phyloP scores from a whole-genome alignment of 148 eudicot genomes.

The Amaranthus palmeri region DNA sequence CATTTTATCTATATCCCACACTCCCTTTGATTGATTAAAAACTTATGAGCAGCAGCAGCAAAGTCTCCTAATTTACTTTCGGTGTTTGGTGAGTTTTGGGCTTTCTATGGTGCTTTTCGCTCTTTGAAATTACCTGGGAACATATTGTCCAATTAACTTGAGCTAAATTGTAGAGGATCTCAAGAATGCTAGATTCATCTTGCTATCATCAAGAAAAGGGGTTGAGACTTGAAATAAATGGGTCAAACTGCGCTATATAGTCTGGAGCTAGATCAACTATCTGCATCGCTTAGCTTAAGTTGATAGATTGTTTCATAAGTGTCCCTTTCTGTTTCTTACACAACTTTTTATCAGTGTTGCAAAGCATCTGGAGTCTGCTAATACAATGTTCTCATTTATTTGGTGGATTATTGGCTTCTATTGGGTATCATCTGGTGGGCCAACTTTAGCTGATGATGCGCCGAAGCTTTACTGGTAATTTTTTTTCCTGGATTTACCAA shows the following conservation, averaged over 20 bases:
- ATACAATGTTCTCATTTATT: conserved; percentile 90
- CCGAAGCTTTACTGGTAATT: conserved; percentile 87
- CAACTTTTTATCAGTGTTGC: conserved; percentile 49
- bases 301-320: background rate
- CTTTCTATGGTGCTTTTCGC: background rate
- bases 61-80: background rate
- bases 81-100: background rate
- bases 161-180: background rate
- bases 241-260: background rate
- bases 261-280: background rate
- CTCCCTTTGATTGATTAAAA: too few species aligned
- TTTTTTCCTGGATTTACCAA: background rate
- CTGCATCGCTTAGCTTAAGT: background rate
- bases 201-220: background rate
- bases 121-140: background rate
- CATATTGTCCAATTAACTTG: background rate
- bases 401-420: conserved; percentile 99
- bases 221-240: too few species aligned
- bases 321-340: background rate
- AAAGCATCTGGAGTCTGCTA: conserved; percentile 87
- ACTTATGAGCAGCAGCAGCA: too few species aligned
- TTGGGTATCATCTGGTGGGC: conserved; percentile 92
- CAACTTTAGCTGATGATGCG: conserved; percentile 51
- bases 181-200: background rate
- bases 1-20: too few species aligned